Percentiles rank a stretch among this genome's conserved stretches.
Evolutionary conservation across 73 alveolate genomes (phyloP).

Genomic region (Tetrahymena thermophila): DNA sequence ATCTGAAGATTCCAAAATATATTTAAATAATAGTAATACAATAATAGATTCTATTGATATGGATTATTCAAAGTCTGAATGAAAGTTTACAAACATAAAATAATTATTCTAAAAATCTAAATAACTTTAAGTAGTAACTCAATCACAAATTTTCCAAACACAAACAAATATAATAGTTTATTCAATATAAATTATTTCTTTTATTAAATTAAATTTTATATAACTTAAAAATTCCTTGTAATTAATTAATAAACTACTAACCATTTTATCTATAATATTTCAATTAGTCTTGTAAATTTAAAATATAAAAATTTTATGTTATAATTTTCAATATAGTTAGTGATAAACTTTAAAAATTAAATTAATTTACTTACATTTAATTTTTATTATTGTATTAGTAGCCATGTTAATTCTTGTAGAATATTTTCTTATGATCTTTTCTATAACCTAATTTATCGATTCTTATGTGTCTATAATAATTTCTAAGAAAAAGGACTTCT

Average conservation of each 20-base stretch:
- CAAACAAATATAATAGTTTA: too few species aligned
- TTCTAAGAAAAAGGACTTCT: background rate
- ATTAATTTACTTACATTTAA: too few species aligned
- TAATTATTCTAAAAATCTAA: background rate
- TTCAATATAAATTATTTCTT: background rate
- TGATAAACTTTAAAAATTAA: too few species aligned
- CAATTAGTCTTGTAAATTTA: too few species aligned
- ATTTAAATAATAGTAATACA: background rate
- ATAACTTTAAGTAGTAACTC: background rate
- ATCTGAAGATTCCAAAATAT: background rate
- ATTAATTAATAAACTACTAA: too few species aligned
- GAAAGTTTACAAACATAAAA: background rate
- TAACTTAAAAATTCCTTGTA: too few species aligned
- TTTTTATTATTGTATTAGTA: background rate
- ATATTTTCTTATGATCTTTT: background rate
- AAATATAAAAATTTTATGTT: too few species aligned
- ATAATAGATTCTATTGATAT: background rate
- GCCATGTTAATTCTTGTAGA: background rate
- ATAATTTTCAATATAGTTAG: too few species aligned
- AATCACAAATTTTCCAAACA: background rate
- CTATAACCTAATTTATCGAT: background rate
- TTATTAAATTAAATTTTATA: too few species aligned
- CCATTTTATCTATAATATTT: too few species aligned
- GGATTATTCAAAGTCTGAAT: background rate
- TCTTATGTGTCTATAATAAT: background rate